These are phyloP conservation scores for Epichloe festucae DNA, from an alignment of 2,329 filamentous ascomycete genomes.

Conservation along the genomic window DNA sequence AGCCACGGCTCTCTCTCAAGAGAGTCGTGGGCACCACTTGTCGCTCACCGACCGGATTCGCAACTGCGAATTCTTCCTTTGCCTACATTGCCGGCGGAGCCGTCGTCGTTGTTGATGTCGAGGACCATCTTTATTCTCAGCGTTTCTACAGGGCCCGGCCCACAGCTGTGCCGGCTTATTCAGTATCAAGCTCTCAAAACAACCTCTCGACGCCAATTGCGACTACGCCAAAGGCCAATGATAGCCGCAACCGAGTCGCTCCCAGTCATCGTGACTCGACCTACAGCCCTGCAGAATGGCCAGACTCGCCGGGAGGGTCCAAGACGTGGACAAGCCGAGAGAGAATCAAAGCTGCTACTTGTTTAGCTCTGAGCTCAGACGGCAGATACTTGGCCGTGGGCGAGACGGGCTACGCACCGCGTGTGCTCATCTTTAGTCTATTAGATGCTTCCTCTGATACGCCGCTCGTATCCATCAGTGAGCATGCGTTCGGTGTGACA, in stretches of 20 bases:
- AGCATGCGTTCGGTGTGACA: slow-evolving; percentile 82
- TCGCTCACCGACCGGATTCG: slow-evolving; percentile 72
- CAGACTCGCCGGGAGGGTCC: slow-evolving; percentile 46
- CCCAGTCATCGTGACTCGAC: slow-evolving; percentile 34
- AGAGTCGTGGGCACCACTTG: slow-evolving; percentile 89
- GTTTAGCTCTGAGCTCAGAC: slow-evolving; percentile 76
- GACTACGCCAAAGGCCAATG: slow-evolving; percentile 48
- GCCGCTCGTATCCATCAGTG: slow-evolving; percentile 72
- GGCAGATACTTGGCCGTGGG: slow-evolving; percentile 81
- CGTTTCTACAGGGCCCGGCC: slow-evolving; percentile 86
- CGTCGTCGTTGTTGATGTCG: slow-evolving; percentile 76
- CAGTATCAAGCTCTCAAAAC: slow-evolving; percentile 39
- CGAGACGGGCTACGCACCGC: slow-evolving; percentile 87
- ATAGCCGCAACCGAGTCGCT: slow-evolving; percentile 46
- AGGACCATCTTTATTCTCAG: slow-evolving; percentile 55
- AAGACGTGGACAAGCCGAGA: slow-evolving; percentile 83
- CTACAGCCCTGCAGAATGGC: slow-evolving; percentile 34
- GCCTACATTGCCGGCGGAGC: slow-evolving; percentile 88
- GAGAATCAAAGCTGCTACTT: slow-evolving; percentile 87
- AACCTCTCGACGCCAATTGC: slow-evolving; percentile 34
- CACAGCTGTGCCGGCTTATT: slow-evolving; percentile 53
- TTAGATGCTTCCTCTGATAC: slow-evolving; percentile 67
- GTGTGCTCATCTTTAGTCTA: slow-evolving; percentile 81
- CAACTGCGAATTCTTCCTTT: slow-evolving; percentile 64
- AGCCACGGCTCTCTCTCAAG: slow-evolving; percentile 57